Conservation (phyloP, 1,284 basidiomycete genomes). For the Ganoderma resinaceum region DNA sequence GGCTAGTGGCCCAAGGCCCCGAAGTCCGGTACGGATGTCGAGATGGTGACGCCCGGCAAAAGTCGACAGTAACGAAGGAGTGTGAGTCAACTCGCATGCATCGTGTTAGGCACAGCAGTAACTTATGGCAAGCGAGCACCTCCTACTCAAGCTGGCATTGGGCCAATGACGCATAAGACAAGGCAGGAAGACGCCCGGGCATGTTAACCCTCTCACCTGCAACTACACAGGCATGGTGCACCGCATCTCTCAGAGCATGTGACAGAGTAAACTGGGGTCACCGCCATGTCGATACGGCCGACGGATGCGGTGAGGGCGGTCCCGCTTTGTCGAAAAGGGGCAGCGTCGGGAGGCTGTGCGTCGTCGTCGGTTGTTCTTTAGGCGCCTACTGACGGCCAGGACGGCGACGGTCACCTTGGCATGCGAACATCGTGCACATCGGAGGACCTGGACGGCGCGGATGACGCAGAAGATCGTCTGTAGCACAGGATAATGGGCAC, state of each 20-base stretch:
- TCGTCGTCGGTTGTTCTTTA: background rate
- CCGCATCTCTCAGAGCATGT: background rate
- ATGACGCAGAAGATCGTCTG: background rate
- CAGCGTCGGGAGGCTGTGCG: constrained; percentile 1
- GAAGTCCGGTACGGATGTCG: background rate
- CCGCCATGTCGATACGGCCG: background rate
- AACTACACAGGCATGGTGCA: background rate
- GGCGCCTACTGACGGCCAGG: background rate
- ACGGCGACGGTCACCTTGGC: background rate
- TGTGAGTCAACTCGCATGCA: background rate
- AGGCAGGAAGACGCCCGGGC: background rate
- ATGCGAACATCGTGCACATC: background rate
- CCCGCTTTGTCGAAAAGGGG: background rate
- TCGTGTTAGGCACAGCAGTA: background rate
- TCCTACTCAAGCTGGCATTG: background rate
- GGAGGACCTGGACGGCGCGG: background rate
- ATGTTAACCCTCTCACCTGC: background rate
- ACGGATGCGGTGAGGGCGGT: background rate
- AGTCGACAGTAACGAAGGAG: background rate
- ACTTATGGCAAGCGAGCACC: background rate
- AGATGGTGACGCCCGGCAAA: background rate
- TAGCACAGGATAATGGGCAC: background rate
- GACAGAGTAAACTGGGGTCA: background rate
- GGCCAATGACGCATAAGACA: background rate
- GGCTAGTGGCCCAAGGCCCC: background rate